Percentiles rank a stretch among this genome's conserved stretches.
phyloP scores from a whole-genome alignment of 2,329 filamentous ascomycete species.

The Stromatinia cepivora region DNA sequence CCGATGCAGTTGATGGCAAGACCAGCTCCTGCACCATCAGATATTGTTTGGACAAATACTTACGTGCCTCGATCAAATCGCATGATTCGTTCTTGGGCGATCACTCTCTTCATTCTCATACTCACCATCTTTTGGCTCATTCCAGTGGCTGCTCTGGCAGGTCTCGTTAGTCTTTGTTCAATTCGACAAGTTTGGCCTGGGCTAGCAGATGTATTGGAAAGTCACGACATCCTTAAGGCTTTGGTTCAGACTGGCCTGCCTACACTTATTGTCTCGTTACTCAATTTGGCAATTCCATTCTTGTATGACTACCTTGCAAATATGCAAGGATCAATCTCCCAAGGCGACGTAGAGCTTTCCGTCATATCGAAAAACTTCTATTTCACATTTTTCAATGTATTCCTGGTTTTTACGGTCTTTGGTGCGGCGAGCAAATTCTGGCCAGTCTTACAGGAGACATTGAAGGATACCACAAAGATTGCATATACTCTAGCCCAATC shows the following conservation, averaged over 20 bases:
- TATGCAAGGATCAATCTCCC: conserved; percentile 90
- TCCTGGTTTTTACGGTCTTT: conserved; percentile 88
- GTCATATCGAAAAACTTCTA: conserved; percentile 99
- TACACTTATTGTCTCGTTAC: conserved; percentile 78
- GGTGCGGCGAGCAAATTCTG: conserved; percentile 77
- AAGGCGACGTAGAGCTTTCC: conserved; percentile 90
- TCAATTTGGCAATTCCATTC: conserved; percentile 89
- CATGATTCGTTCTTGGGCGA: conserved; percentile 75
- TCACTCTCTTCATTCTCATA: conserved; percentile 79
- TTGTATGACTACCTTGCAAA: conserved; percentile 92
- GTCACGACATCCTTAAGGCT: conserved; percentile 69
- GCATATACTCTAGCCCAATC: conserved; percentile 74
- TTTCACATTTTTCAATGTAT: conserved; percentile 99
- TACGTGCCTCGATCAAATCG: conserved; percentile 75
- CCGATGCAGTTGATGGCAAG: conserved; percentile 84
- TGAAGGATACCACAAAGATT: conserved; percentile 77
- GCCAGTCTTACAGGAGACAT: conserved; percentile 67
- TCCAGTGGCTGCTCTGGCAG: conserved; percentile 76
- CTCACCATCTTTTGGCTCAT: conserved; percentile 87
- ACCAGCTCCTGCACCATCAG: conserved; percentile 80
- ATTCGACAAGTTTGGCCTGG: conserved; percentile 71
- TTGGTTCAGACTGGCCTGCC: conserved; percentile 86
- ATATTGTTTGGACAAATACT: conserved; percentile 94
- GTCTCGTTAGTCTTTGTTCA: conserved; percentile 76
- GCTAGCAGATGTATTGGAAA: conserved; percentile 65